phyloP scores from a whole-genome alignment of 352 stramenopile genomes.

The Pythium scleroteichum region DNA sequence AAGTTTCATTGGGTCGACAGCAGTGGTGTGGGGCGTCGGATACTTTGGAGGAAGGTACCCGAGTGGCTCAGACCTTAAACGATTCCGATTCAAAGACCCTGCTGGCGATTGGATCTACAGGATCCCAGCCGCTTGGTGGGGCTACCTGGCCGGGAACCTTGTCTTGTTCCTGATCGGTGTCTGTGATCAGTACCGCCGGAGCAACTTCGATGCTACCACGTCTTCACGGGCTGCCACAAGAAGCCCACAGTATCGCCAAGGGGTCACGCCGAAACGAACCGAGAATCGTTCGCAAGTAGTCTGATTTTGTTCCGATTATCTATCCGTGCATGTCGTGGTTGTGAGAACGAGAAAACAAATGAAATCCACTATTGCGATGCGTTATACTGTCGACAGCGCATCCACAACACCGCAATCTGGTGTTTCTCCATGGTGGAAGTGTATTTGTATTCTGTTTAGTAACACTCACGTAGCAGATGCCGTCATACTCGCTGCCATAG shows the following conservation, averaged over 20 bases:
- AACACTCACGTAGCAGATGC: too few relatives aligned
- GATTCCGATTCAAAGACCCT: constrained; percentile 31
- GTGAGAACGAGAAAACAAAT: not conserved
- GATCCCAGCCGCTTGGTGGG: constrained; percentile 40
- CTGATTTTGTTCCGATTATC: not conserved
- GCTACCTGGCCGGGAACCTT: constrained; percentile 34
- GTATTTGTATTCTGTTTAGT: not conserved
- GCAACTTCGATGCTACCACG: constrained; percentile 7
- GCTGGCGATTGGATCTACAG: constrained; percentile 29
- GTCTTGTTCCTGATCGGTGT: constrained; percentile 31
- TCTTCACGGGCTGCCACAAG: not conserved
- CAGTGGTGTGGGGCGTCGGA: constrained; percentile 47
- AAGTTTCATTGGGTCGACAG: constrained; percentile 44
- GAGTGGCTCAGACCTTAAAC: constrained; percentile 46
- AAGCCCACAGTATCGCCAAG: constrained; percentile 22
- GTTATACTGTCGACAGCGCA: too few relatives aligned
- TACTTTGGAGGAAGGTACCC: constrained; percentile 64
- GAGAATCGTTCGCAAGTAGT: not conserved
- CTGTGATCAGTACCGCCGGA: constrained; percentile 37
- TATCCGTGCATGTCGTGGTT: not conserved
- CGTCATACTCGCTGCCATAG: too few relatives aligned
- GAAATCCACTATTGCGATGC: too few relatives aligned
- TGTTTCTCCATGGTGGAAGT: too few relatives aligned
- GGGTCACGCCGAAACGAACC: constrained; percentile 40
- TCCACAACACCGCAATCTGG: too few relatives aligned